Evolutionary conservation across 2,329 filamentous ascomycete species (phyloP), one percentile per base, ranked within the genome.

Genomic region (Orbilia quercus): DNA sequence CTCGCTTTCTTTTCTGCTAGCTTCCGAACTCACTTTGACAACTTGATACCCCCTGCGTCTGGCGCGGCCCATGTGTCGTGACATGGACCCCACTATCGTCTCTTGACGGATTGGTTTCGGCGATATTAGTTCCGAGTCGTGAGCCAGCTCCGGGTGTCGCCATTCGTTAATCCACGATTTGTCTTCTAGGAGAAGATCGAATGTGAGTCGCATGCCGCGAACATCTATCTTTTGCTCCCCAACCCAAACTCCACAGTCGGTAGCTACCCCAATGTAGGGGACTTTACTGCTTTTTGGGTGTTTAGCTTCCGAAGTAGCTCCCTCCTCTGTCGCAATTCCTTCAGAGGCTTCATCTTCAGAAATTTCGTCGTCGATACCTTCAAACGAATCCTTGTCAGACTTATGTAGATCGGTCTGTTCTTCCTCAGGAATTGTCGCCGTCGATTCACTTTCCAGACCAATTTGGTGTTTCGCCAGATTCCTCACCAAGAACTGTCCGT

Each of bases 161-260:
- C 38, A 14, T 18, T 42, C 38, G 14, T 42, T 14, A 6, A n/a
- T 14, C 11, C 12, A 4, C 12, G 38, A 3, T 14, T 42, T 5
- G 12, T 42, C 12, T 63, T 54, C 60, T 4, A 14, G 2, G 16
- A 54, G 14, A 22, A 64, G 28, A 47, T 55, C 48, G 6, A 64
- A 16, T 12, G 25, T n/a, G 18, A 65, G 11, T 1, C 12, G 3
- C 22, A 18, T 38, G 16, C 25, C 12, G 2, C 48, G 50, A 18
- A 57, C 36, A 7, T 65, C 60, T 23, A 57, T 42, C 18, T 57
- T 65, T 4, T 40, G n/a, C 1, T 34, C 20, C 14, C 47, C 45
- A 4, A 65, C n/a, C 50, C 60, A 65, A 6, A 65, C 38, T 3
- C 50, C 60, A 11, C 20, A 25, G n/a, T 65, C 60, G 12, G 31